Base-by-base conservation (phyloP, 2,329 filamentous ascomycete genomes). In the Ophiostoma sp. region DNA sequence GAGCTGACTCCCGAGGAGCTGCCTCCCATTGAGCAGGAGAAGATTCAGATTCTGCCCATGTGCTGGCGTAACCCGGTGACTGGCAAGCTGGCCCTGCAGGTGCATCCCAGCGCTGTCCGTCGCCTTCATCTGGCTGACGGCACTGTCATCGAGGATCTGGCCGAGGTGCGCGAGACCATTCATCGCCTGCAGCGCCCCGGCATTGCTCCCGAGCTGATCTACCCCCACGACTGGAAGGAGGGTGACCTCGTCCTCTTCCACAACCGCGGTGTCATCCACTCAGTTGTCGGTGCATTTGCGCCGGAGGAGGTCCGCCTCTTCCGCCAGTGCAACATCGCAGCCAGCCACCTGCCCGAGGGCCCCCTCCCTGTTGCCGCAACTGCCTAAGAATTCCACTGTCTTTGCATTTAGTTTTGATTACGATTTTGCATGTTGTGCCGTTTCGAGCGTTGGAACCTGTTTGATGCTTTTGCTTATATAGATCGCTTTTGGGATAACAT, bases 231-330 rank as follows among this genome's bases (percentile, higher is more conserved):
- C 73, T 93, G 90, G 91, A 80, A 89, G 73, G 87, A 91, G 75
- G 90, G 90, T 3, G 90, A 93, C 74, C 78, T 92, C 69, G 90
- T 92, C 0, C 79, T 93, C 44, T 93, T 93, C 77, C 89, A 93
- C 76, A 93, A 93, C 75, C 85, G 89, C 12, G 90, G 90, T 1
- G 81, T 92, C 14, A 76, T 93, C 67, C 90, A 94, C 76, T 88
- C 85, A 2, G 90, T 93, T 1, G 89, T 92, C 0, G 90, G 90
- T 0, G 88, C 88, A 0, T 93, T 93, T 77, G 82, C 83, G 4
- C 84, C 88, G 60, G 84, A 89, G 27, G 89, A 93, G 79, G 86
- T 92, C 38, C 79, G 90, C 55, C 76, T 93, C 69, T 93, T 93
- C 75, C 80, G 90, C 70, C 90, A 93, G 79, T 93, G 90, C 77